These are phyloP conservation scores for Venturia nashicola DNA, from an alignment of 2,329 filamentous ascomycete species.

Conservation along the genomic window DNA sequence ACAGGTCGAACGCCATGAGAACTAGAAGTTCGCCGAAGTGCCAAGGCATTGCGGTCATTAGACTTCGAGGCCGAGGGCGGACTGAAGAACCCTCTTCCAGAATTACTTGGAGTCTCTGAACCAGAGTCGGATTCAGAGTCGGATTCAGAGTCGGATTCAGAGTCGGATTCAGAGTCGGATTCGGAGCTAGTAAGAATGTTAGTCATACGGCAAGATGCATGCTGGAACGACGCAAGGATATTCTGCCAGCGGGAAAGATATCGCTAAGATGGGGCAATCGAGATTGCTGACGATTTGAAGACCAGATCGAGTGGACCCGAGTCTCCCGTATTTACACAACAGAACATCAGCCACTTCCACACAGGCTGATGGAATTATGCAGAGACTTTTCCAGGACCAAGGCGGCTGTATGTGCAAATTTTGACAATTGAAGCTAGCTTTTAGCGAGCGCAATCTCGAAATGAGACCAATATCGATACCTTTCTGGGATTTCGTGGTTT, in stretches of 20 bases:
- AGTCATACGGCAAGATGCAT: not conserved
- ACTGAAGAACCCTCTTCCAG: constrained; percentile 24
- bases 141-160: not conserved
- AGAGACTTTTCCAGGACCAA: not conserved
- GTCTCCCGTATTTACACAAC: not conserved
- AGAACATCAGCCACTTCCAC: not conserved
- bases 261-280: too few relatives aligned
- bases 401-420: not conserved
- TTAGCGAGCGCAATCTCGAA: not conserved
- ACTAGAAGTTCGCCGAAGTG: constrained; percentile 27
- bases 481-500: not conserved
- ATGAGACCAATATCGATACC: constrained; percentile 12
- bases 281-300: too few relatives aligned
- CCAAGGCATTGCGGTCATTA: constrained; percentile 22
- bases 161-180: not conserved
- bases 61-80: constrained; percentile 11
- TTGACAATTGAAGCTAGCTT: not conserved
- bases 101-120: constrained; percentile 14
- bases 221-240: not conserved
- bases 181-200: not conserved
- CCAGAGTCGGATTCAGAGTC: not conserved
- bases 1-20: constrained; percentile 38
- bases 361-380: not conserved
- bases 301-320: not conserved
- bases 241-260: too few relatives aligned